A percentile compares a stretch with the other conserved stretches of the same genome.
Evolutionary conservation across 768 basidiomycete species (phyloP).

Genomic region (Kwoniella newhampshirensis): DNA sequence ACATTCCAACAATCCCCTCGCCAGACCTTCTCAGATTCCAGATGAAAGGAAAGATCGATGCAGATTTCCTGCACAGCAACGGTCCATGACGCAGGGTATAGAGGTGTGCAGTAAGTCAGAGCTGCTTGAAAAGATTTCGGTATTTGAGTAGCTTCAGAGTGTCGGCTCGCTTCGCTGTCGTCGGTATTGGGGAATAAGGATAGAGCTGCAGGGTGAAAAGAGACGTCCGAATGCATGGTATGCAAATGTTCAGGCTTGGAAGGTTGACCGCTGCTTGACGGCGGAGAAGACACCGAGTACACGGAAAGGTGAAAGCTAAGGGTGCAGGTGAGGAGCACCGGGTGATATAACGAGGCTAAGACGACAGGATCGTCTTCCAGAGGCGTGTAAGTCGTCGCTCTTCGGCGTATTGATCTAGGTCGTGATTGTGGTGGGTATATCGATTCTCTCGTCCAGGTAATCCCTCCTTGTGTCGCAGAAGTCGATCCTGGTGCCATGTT

Average conservation of each 20-base stretch:
- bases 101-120: conserved; percentile 49
- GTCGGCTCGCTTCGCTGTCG: background rate
- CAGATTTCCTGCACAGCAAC: conserved; percentile 49
- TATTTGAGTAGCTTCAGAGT: background rate
- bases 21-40: conserved; percentile 12
- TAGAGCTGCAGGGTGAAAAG: conserved; percentile 49
- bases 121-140: conserved; percentile 27
- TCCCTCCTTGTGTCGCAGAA: background rate
- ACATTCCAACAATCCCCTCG: conserved; percentile 27
- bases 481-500: background rate
- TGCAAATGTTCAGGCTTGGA: conserved; percentile 33
- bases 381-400: conserved; percentile 25
- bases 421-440: conserved; percentile 29
- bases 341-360: conserved; percentile 37
- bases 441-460: conserved; percentile 37
- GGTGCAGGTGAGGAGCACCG: conserved; percentile 44
- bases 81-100: conserved; percentile 52
- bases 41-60: conserved; percentile 21
- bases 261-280: background rate
- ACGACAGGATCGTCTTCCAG: conserved; percentile 44
- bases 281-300: conserved; percentile 18
- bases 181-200: conserved; percentile 35
- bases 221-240: conserved; percentile 48
- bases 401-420: conserved; percentile 23
- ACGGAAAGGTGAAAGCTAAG: conserved; percentile 45